Evolutionary conservation across 1,284 basidiomycete genomes (phyloP).

Genomic region (Meripilus lineatus): DNA sequence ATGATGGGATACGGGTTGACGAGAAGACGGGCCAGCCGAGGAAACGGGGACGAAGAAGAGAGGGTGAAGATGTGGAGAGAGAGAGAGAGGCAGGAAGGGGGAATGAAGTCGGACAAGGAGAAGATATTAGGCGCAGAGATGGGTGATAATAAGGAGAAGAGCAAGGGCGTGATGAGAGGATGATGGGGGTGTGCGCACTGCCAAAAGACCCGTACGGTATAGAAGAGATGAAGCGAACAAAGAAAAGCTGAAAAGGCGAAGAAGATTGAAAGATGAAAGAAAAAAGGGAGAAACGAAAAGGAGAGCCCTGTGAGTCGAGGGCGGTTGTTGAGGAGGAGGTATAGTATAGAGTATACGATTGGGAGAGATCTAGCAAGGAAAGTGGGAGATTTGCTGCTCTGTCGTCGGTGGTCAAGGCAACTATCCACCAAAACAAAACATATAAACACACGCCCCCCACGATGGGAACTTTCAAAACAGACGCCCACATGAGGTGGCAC

Average conservation of each 20-base stretch:
- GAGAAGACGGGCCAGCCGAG: conserved; percentile 15
- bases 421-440: too few species aligned
- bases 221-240: conserved; percentile 8
- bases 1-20: conserved; percentile 18
- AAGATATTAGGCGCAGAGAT: conserved; percentile 11
- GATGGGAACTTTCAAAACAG: conserved; percentile 17
- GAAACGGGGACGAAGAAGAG: too few species aligned
- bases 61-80: too few species aligned
- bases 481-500: background rate
- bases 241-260: conserved; percentile 20
- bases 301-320: background rate
- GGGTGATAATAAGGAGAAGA: conserved; percentile 16
- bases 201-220: background rate
- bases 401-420: conserved; percentile 66
- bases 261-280: conserved; percentile 19
- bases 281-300: conserved; percentile 13
- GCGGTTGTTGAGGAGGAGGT: conserved; percentile 19
- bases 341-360: conserved; percentile 1
- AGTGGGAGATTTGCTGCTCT: background rate
- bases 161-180: conserved; percentile 13
- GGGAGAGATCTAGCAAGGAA: background rate
- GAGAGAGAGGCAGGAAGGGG: too few species aligned
- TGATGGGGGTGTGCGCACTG: conserved; percentile 6
- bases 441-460: background rate
- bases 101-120: too few species aligned